Evolutionary conservation across 2,329 filamentous ascomycete genomes (phyloP).

Genomic region (Claviceps citrina): DNA sequence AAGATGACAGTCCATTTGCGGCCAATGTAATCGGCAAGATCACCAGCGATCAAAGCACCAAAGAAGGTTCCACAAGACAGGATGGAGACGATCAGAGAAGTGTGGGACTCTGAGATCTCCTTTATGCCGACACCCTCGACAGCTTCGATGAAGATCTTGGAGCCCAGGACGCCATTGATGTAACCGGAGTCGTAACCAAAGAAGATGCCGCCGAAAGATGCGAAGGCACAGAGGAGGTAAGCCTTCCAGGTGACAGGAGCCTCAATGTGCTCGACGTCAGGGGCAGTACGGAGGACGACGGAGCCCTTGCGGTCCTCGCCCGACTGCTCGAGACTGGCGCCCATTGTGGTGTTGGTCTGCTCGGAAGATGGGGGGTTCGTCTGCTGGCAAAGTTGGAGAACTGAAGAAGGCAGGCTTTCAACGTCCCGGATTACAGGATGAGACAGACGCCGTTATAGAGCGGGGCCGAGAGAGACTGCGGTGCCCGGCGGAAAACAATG

Average conservation of each 20-base stretch:
- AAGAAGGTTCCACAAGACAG: conserved; percentile 68
- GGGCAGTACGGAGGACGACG: conserved; percentile 25
- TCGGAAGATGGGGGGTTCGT: not conserved
- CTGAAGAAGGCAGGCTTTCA: not conserved
- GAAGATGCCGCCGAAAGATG: conserved; percentile 58
- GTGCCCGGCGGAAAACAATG: conserved; percentile 3
- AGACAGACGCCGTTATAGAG: not conserved
- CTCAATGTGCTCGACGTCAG: conserved; percentile 45
- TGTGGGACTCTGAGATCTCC: conserved; percentile 25
- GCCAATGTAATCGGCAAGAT: conserved; percentile 60
- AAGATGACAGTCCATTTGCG: conserved; percentile 56
- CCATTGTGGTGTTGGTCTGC: conserved; percentile 3
- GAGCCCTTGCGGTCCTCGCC: conserved; percentile 12
- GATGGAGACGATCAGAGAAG: conserved; percentile 54
- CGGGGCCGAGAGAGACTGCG: not conserved
- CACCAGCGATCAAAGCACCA: conserved; percentile 61
- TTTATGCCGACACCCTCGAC: conserved; percentile 28
- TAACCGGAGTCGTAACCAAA: conserved; percentile 69
- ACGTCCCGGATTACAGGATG: conserved; percentile 1
- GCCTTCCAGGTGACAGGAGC: conserved; percentile 54
- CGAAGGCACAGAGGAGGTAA: conserved; percentile 55
- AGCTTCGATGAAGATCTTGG: conserved; percentile 33
- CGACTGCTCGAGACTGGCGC: conserved; percentile 7
- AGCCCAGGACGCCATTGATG: conserved; percentile 49
- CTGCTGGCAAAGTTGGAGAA: not conserved